Percentiles rank a stretch among this genome's conserved stretches.
These are phyloP conservation scores for Colletotrichum paranaense DNA, from an alignment of 2,329 filamentous ascomycete genomes.

Conservation along the genomic window DNA sequence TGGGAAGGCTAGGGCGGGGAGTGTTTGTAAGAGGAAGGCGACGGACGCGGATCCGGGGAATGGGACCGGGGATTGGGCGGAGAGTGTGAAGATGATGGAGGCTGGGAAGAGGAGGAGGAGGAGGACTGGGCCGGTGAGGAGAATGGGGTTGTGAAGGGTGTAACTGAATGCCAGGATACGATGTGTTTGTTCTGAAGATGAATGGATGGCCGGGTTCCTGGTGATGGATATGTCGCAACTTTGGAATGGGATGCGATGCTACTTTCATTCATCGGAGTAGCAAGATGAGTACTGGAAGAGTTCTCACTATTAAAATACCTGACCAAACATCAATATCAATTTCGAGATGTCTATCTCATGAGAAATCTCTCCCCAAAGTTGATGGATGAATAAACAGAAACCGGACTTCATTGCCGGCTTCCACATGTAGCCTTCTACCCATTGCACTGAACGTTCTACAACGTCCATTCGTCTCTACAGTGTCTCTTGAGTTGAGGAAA, in stretches of 20 bases:
- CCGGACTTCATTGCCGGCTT: no score
- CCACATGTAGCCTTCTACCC: background rate
- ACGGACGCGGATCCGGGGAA: background rate
- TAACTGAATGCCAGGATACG: background rate
- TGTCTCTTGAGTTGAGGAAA: no score
- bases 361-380: no score
- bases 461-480: background rate
- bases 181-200: background rate
- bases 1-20: conserved; percentile 42
- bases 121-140: background rate
- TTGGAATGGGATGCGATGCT: no score
- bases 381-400: no score
- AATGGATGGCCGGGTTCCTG: no score
- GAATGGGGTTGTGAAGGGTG: background rate
- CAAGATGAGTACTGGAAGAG: no score
- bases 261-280: no score
- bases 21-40: conserved; percentile 42
- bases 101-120: background rate
- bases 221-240: no score
- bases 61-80: background rate
- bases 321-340: no score
- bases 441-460: background rate
- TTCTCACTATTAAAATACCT: no score
- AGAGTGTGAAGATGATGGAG: background rate
- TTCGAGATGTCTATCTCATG: no score